These are phyloP conservation scores for Globisporangium iwayamae DNA, from an alignment of 352 stramenopile genomes.

Conservation along the genomic window DNA sequence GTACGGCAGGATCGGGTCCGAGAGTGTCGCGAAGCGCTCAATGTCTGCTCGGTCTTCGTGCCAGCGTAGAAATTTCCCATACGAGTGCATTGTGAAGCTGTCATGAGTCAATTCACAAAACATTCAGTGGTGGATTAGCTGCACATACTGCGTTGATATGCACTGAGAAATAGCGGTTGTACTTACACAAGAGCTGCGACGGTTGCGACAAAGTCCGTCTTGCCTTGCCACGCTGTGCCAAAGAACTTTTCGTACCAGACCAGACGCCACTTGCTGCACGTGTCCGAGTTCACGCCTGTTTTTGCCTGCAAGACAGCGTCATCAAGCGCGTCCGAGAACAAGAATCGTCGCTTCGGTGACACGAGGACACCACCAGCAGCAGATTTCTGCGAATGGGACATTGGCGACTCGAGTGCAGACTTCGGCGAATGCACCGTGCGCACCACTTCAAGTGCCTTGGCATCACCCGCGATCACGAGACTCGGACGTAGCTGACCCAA, in stretches of 20 bases:
- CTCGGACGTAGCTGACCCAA: slow-evolving; percentile 19
- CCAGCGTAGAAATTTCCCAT: slow-evolving; percentile 29
- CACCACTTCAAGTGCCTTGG: slow-evolving; percentile 26
- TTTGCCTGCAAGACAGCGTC: slow-evolving; percentile 1
- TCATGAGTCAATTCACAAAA: neutral
- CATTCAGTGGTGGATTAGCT: too few species aligned
- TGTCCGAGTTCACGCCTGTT: neutral
- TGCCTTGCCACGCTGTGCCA: neutral
- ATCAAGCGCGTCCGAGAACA: slow-evolving; percentile 7
- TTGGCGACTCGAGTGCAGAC: neutral
- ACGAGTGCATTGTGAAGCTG: slow-evolving; percentile 27
- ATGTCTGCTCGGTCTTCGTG: slow-evolving; percentile 30
- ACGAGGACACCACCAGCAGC: neutral
- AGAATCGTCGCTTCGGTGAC: slow-evolving; percentile 1
- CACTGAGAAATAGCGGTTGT: neutral
- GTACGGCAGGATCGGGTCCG: slow-evolving; percentile 27
- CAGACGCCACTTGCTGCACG: slow-evolving; percentile 5
- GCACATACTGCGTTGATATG: too few species aligned
- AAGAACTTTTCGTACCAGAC: slow-evolving; percentile 12
- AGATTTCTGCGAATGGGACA: neutral
- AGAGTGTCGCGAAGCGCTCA: slow-evolving; percentile 20
- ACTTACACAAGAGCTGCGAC: slow-evolving; percentile 9
- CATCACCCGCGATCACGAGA: slow-evolving; percentile 31
- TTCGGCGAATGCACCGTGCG: slow-evolving; percentile 32
- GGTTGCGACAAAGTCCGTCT: slow-evolving; percentile 6